Evolutionary conservation across 805 yeast genomes (phyloP).

Genomic region (Dipodascopsis tothii): DNA sequence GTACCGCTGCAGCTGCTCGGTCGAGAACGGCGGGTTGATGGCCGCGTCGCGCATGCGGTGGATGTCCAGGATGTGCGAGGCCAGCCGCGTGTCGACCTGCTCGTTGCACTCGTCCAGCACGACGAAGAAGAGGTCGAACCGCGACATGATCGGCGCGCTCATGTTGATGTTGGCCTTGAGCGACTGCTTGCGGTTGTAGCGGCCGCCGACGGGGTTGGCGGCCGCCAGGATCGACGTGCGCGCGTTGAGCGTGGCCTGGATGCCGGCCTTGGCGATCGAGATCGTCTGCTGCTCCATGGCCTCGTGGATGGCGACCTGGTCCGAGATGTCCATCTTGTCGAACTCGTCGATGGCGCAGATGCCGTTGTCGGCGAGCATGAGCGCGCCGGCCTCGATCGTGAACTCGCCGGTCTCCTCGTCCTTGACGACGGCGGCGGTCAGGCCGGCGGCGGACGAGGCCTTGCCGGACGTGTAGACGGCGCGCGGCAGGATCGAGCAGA

Average conservation of each 20-base stretch:
- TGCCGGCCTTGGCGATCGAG: constrained; percentile 97
- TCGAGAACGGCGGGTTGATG: constrained; percentile 77
- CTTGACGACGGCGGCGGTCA: constrained; percentile 94
- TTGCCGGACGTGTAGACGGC: constrained; percentile 96
- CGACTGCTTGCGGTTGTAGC: constrained; percentile 82
- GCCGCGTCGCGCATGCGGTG: constrained; percentile 90
- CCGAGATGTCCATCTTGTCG: constrained; percentile 91
- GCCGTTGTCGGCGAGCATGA: constrained; percentile 97
- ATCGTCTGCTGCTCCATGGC: constrained; percentile 99
- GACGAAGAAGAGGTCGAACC: constrained; percentile 92
- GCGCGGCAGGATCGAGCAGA: constrained; percentile 83
- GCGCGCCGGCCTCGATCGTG: constrained; percentile 96
- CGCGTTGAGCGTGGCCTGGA: constrained; percentile 94
- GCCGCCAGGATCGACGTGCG: constrained; percentile 95
- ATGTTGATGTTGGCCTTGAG: constrained; percentile 79
- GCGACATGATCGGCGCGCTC: constrained; percentile 98
- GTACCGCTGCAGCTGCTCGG: constrained; percentile 80
- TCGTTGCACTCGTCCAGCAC: constrained; percentile 92
- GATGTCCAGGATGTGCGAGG: constrained; percentile 83
- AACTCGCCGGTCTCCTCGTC: constrained; percentile 97
- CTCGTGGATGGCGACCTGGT: constrained; percentile 98
- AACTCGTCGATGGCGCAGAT: constrained; percentile 98
- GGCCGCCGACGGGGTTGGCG: constrained; percentile 97
- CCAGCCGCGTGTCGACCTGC: constrained; percentile 78
- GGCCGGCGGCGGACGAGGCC: constrained; percentile 97